phyloP scores from a whole-genome alignment of 768 basidiomycete genomes.

The Cyathus striatus region DNA sequence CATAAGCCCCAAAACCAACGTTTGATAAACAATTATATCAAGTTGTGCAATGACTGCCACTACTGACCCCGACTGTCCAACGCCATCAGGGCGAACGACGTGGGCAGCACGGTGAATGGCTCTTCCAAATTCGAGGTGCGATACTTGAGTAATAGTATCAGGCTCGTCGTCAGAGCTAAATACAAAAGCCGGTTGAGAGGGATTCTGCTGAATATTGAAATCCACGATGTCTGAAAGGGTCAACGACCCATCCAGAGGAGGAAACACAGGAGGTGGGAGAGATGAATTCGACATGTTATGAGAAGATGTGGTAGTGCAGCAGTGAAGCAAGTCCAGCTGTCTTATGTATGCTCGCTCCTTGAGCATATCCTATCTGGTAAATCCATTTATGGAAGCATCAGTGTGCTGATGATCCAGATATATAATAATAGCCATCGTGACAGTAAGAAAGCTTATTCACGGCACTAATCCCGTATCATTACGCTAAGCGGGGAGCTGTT shows the following conservation, averaged over 20 bases:
- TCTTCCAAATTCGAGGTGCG: conserved; percentile 37
- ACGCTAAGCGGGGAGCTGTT: too few species aligned
- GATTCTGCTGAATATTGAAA: conserved; percentile 29
- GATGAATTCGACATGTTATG: neutral
- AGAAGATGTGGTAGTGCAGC: too few species aligned
- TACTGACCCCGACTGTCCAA: conserved; percentile 23
- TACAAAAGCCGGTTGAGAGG: conserved; percentile 20
- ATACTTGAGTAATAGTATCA: conserved; percentile 18
- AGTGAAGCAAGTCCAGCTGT: too few species aligned
- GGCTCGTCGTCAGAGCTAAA: conserved; percentile 17
- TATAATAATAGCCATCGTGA: too few species aligned
- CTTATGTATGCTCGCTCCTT: too few species aligned
- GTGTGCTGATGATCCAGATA: too few species aligned
- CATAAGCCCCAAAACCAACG: conserved; percentile 31
- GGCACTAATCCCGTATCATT: too few species aligned
- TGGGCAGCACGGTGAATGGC: conserved; percentile 40
- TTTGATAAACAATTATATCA: conserved; percentile 33
- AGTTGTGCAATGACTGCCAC: conserved; percentile 31
- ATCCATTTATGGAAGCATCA: too few species aligned
- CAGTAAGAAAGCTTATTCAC: too few species aligned
- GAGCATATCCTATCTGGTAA: too few species aligned
- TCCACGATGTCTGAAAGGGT: conserved; percentile 24
- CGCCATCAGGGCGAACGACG: conserved; percentile 25
- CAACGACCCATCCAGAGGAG: conserved; percentile 27
- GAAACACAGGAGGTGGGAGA: conserved; percentile 2